Conservation (phyloP, 352 stramenopile genomes). For the Phytophthora agathidicida region DNA sequence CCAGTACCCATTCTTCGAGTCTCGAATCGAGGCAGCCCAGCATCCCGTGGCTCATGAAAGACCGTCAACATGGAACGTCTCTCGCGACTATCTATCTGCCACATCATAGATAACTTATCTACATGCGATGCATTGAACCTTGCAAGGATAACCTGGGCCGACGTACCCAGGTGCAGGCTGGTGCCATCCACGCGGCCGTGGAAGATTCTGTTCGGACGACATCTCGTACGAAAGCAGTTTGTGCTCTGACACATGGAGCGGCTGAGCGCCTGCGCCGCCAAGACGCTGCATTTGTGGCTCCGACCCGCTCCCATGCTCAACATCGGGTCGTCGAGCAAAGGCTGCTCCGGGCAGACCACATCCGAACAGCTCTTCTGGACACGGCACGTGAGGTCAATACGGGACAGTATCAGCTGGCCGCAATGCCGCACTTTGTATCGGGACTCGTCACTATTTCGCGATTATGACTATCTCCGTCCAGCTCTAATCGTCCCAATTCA, state of each 20-base stretch:
- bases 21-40: no score
- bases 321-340: constrained; percentile 14
- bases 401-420: neutral
- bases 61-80: neutral
- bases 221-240: constrained; percentile 9
- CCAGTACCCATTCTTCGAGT: no score
- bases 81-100: neutral
- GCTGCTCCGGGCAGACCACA: constrained; percentile 1
- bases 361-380: constrained; percentile 20
- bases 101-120: no score
- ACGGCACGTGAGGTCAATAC: neutral
- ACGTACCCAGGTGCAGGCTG: neutral
- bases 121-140: no score
- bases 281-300: constrained; percentile 23
- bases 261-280: neutral
- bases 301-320: no score
- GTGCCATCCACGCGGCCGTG: constrained; percentile 1
- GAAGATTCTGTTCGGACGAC: constrained; percentile 8
- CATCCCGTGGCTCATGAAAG: no score
- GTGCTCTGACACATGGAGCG: constrained; percentile 11
- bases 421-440: neutral
- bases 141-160: no score
- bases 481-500: neutral
- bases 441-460: constrained; percentile 2
- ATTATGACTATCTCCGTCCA: constrained; percentile 5